Conservation (phyloP, 179 eudicot species). For the Corrigiola litoralis region DNA sequence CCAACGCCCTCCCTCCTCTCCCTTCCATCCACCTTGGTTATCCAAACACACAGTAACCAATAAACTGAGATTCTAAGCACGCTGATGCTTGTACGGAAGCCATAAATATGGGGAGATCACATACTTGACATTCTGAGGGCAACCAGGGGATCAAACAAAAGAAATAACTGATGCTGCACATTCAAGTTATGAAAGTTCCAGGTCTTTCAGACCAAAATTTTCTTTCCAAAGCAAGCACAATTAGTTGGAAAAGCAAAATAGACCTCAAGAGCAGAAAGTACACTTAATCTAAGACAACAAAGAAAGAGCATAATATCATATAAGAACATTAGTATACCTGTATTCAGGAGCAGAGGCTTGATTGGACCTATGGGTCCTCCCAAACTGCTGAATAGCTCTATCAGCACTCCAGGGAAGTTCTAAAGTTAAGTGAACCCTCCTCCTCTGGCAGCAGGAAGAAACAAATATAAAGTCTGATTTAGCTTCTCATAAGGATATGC, state of each 20-base stretch:
- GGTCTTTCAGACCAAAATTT: not conserved
- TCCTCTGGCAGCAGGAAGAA: slow-evolving; percentile 47
- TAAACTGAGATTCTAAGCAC: not conserved
- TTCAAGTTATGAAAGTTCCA: too few species aligned
- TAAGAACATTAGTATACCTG: slow-evolving; percentile 39
- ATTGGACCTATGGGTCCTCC: slow-evolving; percentile 98
- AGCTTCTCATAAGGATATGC: too few species aligned
- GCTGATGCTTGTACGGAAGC: not conserved
- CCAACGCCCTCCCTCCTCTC: too few species aligned
- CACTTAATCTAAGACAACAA: not conserved
- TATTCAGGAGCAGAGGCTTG: slow-evolving; percentile 99
- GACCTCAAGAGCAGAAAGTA: not conserved
- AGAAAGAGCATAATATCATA: not conserved
- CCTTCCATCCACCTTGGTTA: too few species aligned
- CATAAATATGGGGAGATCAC: not conserved
- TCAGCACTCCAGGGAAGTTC: slow-evolving; percentile 99
- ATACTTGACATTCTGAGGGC: not conserved
- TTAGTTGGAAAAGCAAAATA: not conserved
- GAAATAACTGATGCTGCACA: too few species aligned
- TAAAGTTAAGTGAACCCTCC: slow-evolving; percentile 94
- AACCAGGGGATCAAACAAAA: not conserved
- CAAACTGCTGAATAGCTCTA: slow-evolving; percentile 98
- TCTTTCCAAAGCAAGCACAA: not conserved
- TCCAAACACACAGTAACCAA: too few species aligned
- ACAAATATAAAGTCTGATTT: not conserved